Evolutionary conservation across 306 rosid genomes (phyloP), one percentile per base, ranked within the genome.

Genomic region (Ochetophila trinervis): DNA sequence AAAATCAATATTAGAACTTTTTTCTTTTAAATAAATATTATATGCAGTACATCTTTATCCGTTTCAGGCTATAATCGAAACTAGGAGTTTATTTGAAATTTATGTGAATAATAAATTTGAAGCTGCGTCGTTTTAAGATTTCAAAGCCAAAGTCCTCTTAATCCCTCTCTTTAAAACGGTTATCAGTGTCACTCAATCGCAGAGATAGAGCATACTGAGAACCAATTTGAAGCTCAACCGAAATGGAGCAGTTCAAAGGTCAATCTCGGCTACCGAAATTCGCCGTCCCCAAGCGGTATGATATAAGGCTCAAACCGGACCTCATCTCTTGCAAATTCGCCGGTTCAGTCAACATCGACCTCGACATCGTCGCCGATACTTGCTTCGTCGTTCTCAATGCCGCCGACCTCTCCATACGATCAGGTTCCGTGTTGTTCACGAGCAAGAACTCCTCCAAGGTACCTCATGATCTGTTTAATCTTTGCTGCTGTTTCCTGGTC

Each of bases 181-280:
- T 10, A 40, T 17, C 44, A 2, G 40, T 15, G 8, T 53, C 34
- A 21, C 22, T 1, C 42, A 10, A 1, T 24, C 32, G 32, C 32
- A 27, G 32, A 27, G 32, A 27, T 27, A 27, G 2, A 27, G 32
- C 32, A 27, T 2, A 27, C 3, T 1, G 32, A 27, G 32, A 27
- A 1, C 32, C 32, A 27, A 18, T 37, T 48, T 24, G 18, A 9
- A 13, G 22, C 45, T 30, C 24, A 45, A 4, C 42, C 2, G 18
- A 24, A 3, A 92, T 93, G 99, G 97, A 87, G 58, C 86, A 84
- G 66, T 93, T 93, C 94, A 84, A 67, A 73, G 94, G 91, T 11
- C 87, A 90, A 32, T 78, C 99, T 40, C 97, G 96, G 18, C 96
- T 93, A 5, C 99, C 99, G 0, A 86, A 86, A 70, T 93, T 93